Conservation (phyloP, 2,329 filamentous ascomycete genomes). For the Ascochyta clinopodiicola region DNA sequence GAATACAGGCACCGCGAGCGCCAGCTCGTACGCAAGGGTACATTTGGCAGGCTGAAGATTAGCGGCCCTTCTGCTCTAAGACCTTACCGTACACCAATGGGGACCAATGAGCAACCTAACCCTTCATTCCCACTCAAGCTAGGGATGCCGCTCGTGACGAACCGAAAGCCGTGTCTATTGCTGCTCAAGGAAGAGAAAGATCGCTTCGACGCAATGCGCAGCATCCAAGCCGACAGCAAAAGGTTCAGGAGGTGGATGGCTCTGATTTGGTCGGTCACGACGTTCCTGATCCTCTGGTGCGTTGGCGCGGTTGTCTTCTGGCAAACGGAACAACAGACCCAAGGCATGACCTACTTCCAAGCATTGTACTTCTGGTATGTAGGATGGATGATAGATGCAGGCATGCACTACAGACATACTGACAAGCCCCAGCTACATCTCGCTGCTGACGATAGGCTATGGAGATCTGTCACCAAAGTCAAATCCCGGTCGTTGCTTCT, state of each 20-base stretch:
- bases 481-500: constrained; percentile 81
- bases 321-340: constrained; percentile 60
- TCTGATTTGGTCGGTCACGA: constrained; percentile 69
- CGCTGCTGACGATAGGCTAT: constrained; percentile 85
- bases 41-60: constrained; percentile 26
- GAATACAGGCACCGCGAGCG: constrained; percentile 53
- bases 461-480: constrained; percentile 80
- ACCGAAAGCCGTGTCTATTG: constrained; percentile 55
- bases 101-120: constrained; percentile 15
- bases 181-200: constrained; percentile 65
- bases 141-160: constrained; percentile 13
- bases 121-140: constrained; percentile 7
- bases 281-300: constrained; percentile 80
- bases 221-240: constrained; percentile 72
- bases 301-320: constrained; percentile 80
- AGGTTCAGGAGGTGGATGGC: constrained; percentile 76
- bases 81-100: constrained; percentile 30
- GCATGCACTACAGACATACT: neutral
- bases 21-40: constrained; percentile 29
- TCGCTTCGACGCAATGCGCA: constrained; percentile 82
- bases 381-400: neutral
- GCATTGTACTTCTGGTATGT: constrained; percentile 82
- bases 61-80: constrained; percentile 35
- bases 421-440: constrained; percentile 53
- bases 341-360: constrained; percentile 75